Evolutionary conservation across 2,329 filamentous ascomycete species (phyloP), one percentile per base, ranked within the genome.

Genomic region (Diaporthe citriasiana): DNA sequence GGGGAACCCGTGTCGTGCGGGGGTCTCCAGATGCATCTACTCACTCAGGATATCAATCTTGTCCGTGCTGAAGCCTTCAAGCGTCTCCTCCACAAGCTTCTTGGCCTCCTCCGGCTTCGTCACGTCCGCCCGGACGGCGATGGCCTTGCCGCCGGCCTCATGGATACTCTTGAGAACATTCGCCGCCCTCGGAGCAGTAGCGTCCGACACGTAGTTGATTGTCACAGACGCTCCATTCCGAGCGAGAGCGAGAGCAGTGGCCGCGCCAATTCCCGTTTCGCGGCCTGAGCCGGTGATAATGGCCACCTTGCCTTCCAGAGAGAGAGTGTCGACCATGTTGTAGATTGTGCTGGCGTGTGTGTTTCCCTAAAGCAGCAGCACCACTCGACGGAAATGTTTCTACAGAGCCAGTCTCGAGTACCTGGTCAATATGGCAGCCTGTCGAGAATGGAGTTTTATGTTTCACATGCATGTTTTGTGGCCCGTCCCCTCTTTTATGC

Each of bases 211-310:
- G 71, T 85, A 81, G 78, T 86, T 82, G 72, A 87, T 77, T 0
- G 78, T 78, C 0, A 87, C 84, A 1, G 78, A 78, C 3, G 85
- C 85, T 10, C 85, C 85, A 74, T 84, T 84, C 6, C 82, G 81
- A 22, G 84, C 84, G 0, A 87, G 79, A 0, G 82, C 80, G 0
- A 71, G 70, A n/a, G 83, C 85, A 22, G 85, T 85, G 22, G 79
- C 84, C 4, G 85, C 85, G 7, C 85, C 85, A 13, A 86, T 85
- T 4, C 84, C 84, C 59, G 84, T 85, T 35, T 85, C 83, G 6
- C 82, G 81, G 22, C 84, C 84, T 13, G 85, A 86, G 35, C 85
- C 85, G 0, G 85, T 87, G 12, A 87, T 78, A 47, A 87, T 84
- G 73, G 85, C 85, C 0, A 82, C 77, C 75, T 87, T 86, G 71